phyloP scores from a whole-genome alignment of 2,329 filamentous ascomycete genomes.

The Stachybotrys echinatus region DNA sequence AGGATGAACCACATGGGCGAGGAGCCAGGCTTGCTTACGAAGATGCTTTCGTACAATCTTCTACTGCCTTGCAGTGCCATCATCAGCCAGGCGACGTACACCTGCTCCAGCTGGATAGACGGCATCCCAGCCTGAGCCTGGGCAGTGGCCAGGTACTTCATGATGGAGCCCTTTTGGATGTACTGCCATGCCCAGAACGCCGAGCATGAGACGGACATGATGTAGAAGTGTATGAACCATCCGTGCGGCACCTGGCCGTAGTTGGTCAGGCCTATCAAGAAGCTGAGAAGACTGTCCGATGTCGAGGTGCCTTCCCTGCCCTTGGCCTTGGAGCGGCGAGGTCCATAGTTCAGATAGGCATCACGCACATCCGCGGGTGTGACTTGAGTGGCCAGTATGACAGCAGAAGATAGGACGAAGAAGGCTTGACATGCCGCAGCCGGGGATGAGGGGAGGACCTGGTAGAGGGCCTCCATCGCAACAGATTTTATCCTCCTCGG shows the following conservation, averaged over 20 bases:
- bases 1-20: slow-evolving; percentile 83
- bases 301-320: slow-evolving; percentile 1
- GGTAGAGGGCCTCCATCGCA: too few relatives aligned
- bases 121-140: slow-evolving; percentile 16
- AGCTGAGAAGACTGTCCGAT: slow-evolving; percentile 12
- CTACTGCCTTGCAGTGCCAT: slow-evolving; percentile 71
- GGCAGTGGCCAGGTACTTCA: slow-evolving; percentile 41
- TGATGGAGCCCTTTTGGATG: slow-evolving; percentile 43
- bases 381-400: slow-evolving; percentile 35
- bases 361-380: slow-evolving; percentile 38
- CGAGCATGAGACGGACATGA: slow-evolving; percentile 63
- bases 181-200: slow-evolving; percentile 70
- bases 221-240: slow-evolving; percentile 89
- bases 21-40: slow-evolving; percentile 53
- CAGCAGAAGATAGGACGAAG: slow-evolving; percentile 36
- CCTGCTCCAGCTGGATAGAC: slow-evolving; percentile 53
- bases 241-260: slow-evolving; percentile 68
- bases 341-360: slow-evolving; percentile 46
- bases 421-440: slow-evolving; percentile 37
- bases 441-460: slow-evolving; percentile 14
- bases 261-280: slow-evolving; percentile 23
- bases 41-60: slow-evolving; percentile 69
- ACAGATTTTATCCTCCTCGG: too few relatives aligned
- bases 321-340: slow-evolving; percentile 27
- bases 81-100: slow-evolving; percentile 63